Conservation (phyloP, 305 asterid species). For the Lippia alba region DNA sequence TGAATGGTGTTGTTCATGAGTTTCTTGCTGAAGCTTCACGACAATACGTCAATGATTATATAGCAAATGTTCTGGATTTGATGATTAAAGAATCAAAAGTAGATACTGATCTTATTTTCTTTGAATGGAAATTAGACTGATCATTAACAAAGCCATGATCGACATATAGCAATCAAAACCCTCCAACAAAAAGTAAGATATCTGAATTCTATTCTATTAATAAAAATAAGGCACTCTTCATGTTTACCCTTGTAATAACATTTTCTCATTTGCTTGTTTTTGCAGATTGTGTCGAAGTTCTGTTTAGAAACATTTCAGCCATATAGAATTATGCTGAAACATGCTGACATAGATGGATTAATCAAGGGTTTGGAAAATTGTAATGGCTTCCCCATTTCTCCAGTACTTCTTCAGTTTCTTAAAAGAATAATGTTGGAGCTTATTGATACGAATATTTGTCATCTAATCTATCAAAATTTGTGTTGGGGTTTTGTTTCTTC, state of each 20-base stretch:
- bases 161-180: slow-evolving; percentile 5
- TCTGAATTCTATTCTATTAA: background rate
- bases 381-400: slow-evolving; percentile 44
- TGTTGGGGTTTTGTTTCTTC: slow-evolving; percentile 5
- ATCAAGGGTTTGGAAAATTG: slow-evolving; percentile 55
- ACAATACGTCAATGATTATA: slow-evolving; percentile 32
- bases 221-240: background rate
- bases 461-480: slow-evolving; percentile 27
- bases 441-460: slow-evolving; percentile 33
- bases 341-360: slow-evolving; percentile 45
- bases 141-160: slow-evolving; percentile 17
- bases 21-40: slow-evolving; percentile 59
- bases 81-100: slow-evolving; percentile 42
- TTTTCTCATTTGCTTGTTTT: background rate
- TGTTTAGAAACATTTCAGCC: slow-evolving; percentile 46
- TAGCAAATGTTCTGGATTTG: slow-evolving; percentile 42
- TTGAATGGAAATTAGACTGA: slow-evolving; percentile 33
- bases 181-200: background rate
- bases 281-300: background rate
- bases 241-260: background rate
- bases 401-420: slow-evolving; percentile 45
- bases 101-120: slow-evolving; percentile 29
- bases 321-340: slow-evolving; percentile 42
- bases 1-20: slow-evolving; percentile 68
- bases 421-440: slow-evolving; percentile 29